Evolutionary conservation across 345 rosid genomes (phyloP), one percentile per base, ranked within the genome.

Genomic region (Heritiera fomes): DNA sequence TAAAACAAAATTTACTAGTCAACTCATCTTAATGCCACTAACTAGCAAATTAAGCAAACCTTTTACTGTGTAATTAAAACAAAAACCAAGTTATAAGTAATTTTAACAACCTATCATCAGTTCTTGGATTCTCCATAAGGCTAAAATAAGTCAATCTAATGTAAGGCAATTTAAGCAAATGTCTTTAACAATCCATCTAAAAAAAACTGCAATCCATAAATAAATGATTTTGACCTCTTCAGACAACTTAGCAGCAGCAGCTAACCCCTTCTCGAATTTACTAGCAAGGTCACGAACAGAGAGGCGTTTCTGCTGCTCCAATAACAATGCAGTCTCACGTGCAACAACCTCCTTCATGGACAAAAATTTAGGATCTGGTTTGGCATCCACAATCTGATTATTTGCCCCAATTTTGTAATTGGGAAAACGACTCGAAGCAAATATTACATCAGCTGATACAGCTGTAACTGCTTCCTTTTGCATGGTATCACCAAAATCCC

Each of bases 311-410:
- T 96, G 98, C 90, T 94, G 99, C 80, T 93, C 98, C 88, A 95
- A 69, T 14, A 95, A 87, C 81, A 85, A 83, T 0, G 98, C 95
- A 32, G 97, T 95, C 91, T 96, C 98, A 0, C 93, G 93, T 0
- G 98, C 97, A 77, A 96, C 97, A 32, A 84, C 95, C 78, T 96
- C 99, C 84, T 90, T 96, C 98, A 96, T 94, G 5, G 99, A 83
- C 75, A 90, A 52, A 23, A 91, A 90, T 86, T 93, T 94, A 10
- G 88, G 87, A 62, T 89, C 95, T 81, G 90, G 93, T 78, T 94
- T 91, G 0, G 80, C 83, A 84, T 92, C 97, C 74, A 87, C 59
- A 81, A 94, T 87, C 88, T 92, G 95, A 83, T 93, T 91, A 73
- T 90, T 89, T 40, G 90, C 87, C 28, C 98, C 98, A 80, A 96